Conservation (phyloP, 352 stramenopile genomes). For the Halophytophthora polymorphica region DNA sequence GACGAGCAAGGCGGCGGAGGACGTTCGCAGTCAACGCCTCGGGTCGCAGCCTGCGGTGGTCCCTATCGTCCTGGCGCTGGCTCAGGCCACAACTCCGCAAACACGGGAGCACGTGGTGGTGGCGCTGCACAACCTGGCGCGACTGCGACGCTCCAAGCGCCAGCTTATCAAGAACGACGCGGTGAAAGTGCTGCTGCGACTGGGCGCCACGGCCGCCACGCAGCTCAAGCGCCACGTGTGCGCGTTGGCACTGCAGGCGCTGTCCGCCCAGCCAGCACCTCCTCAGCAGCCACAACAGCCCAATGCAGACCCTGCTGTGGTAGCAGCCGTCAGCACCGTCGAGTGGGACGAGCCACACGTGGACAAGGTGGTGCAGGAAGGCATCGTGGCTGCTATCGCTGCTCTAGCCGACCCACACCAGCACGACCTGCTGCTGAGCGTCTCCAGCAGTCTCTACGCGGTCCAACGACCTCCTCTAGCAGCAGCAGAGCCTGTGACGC, state of each 20-base stretch:
- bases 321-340: conserved; percentile 11
- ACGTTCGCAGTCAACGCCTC: conserved; percentile 58
- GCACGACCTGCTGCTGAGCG: conserved; percentile 44
- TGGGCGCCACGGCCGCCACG: conserved; percentile 38
- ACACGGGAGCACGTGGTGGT: conserved; percentile 72
- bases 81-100: conserved; percentile 37
- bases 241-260: conserved; percentile 51
- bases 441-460: conserved; percentile 21
- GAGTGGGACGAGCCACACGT: conserved; percentile 43
- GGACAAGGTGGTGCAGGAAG: conserved; percentile 65
- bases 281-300: conserved; percentile 7
- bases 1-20: conserved; percentile 17
- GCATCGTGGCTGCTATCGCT: conserved; percentile 61
- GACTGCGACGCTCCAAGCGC: conserved; percentile 48
- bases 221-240: conserved; percentile 67
- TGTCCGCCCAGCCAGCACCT: conserved; percentile 41
- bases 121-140: conserved; percentile 61
- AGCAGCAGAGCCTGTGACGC: conserved; percentile 11
- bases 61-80: conserved; percentile 52
- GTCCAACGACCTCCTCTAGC: conserved; percentile 8
- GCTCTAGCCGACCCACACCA: conserved; percentile 60
- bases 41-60: conserved; percentile 48
- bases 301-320: conserved; percentile 15
- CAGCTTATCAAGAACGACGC: conserved; percentile 75
- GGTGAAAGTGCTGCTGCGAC: conserved; percentile 62